Conservation (phyloP, 176 grass and related monocot genomes). For the Musa troglodytarum region DNA sequence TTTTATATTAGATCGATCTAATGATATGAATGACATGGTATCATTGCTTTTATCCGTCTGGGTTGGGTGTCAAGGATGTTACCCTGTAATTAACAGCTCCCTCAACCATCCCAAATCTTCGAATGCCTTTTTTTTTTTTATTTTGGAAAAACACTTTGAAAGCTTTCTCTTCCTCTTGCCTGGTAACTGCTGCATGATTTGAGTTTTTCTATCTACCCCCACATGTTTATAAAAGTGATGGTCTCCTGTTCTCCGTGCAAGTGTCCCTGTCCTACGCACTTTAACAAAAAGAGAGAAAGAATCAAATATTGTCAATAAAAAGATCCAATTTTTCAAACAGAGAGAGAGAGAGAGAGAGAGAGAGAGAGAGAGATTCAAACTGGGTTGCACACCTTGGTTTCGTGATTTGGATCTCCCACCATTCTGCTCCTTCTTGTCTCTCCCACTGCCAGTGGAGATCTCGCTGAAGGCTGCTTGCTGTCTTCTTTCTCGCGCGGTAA, state of each 20-base stretch:
- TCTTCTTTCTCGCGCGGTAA: background rate
- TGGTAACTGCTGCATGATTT: too few relatives aligned
- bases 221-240: background rate
- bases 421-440: background rate
- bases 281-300: background rate
- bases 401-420: background rate
- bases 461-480: background rate
- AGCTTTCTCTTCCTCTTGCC: too few relatives aligned
- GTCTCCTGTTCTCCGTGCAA: background rate
- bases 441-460: background rate
- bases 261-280: background rate
- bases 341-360: background rate
- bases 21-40: too few relatives aligned
- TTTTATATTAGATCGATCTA: too few relatives aligned
- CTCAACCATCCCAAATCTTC: too few relatives aligned
- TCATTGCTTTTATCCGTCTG: too few relatives aligned
- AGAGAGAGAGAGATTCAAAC: constrained; percentile 1
- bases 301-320: background rate
- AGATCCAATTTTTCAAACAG: background rate
- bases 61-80: too few relatives aligned
- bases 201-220: background rate
- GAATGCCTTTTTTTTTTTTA: too few relatives aligned
- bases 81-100: too few relatives aligned
- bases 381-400: background rate
- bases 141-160: too few relatives aligned